A percentile compares a stretch with the other conserved stretches of the same genome.
These are phyloP conservation scores for Lathyrus aphaca DNA, from an alignment of 306 rosid species.

Conservation along the genomic window DNA sequence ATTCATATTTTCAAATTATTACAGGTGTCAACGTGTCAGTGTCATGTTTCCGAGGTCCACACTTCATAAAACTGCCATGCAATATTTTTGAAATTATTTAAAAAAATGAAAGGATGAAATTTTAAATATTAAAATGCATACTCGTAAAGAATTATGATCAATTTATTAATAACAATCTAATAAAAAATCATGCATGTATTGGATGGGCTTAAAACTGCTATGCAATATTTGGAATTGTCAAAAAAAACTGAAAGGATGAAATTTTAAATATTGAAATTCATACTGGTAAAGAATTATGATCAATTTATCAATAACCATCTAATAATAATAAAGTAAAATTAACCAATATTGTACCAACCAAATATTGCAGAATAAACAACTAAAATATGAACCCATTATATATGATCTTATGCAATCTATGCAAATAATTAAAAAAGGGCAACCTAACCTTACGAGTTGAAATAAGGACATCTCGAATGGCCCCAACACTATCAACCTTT, in stretches of 20 bases:
- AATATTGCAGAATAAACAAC: slow-evolving; percentile 33
- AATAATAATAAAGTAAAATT: slow-evolving; percentile 29
- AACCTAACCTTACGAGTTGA: slow-evolving; percentile 71
- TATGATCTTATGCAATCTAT: slow-evolving; percentile 31
- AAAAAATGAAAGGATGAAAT: not conserved
- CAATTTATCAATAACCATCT: slow-evolving; percentile 28
- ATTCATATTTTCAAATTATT: too few species aligned
- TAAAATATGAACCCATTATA: slow-evolving; percentile 23
- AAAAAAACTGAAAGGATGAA: not conserved
- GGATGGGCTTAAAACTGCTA: slow-evolving; percentile 11
- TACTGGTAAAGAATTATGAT: slow-evolving; percentile 22
- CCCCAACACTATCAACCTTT: slow-evolving; percentile 56
- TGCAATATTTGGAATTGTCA: slow-evolving; percentile 1
- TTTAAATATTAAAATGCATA: not conserved
- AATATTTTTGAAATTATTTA: not conserved
- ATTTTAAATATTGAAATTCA: slow-evolving; percentile 1
- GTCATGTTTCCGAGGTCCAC: too few species aligned
- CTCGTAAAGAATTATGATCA: slow-evolving; percentile 27
- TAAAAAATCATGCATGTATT: slow-evolving; percentile 18
- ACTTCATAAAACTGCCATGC: too few species aligned
- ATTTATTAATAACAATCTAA: slow-evolving; percentile 28
- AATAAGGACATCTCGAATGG: slow-evolving; percentile 59
- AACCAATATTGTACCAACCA: slow-evolving; percentile 19
- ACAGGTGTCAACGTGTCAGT: too few species aligned
- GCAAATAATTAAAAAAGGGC: slow-evolving; percentile 40